Conservation (phyloP, 1,284 basidiomycete species). For the Melampsora larici-populina region DNA sequence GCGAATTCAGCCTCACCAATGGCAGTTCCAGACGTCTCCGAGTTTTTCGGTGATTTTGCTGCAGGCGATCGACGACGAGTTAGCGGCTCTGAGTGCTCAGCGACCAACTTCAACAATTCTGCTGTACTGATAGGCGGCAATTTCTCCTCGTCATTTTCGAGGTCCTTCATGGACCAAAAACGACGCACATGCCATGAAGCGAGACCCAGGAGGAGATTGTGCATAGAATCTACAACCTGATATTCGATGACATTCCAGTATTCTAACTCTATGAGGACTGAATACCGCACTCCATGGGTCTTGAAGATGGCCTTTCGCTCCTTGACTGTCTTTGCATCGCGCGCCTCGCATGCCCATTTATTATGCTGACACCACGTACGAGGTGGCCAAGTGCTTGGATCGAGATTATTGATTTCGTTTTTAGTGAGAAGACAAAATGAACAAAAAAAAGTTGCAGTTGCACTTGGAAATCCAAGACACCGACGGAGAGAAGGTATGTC, state of each 20-base stretch:
- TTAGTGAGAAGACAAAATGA: conserved; percentile 36
- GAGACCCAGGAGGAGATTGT: conserved; percentile 22
- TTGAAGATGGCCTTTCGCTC: not conserved
- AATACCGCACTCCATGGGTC: conserved; percentile 19
- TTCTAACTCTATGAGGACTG: conserved; percentile 3
- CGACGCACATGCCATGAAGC: conserved; percentile 17
- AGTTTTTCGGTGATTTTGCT: no score
- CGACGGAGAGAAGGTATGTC: conserved; percentile 44
- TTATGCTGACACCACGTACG: not conserved
- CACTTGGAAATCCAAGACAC: conserved; percentile 25
- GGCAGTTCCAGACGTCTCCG: no score
- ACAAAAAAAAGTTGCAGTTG: conserved; percentile 23
- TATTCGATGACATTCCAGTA: conserved; percentile 33
- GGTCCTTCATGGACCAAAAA: conserved; percentile 26
- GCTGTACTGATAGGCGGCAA: no score
- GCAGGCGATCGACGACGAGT: no score
- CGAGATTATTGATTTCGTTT: not conserved
- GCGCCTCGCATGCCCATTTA: not conserved
- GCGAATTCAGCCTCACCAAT: no score
- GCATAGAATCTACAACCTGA: conserved; percentile 36
- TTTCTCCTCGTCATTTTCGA: no score
- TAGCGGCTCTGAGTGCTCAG: no score
- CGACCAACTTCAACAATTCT: no score
- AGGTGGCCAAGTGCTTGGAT: no score
- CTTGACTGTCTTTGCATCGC: not conserved